Evolutionary conservation across 2,329 filamentous ascomycete genomes (phyloP).

Genomic region (Microdochium bolleyi): DNA sequence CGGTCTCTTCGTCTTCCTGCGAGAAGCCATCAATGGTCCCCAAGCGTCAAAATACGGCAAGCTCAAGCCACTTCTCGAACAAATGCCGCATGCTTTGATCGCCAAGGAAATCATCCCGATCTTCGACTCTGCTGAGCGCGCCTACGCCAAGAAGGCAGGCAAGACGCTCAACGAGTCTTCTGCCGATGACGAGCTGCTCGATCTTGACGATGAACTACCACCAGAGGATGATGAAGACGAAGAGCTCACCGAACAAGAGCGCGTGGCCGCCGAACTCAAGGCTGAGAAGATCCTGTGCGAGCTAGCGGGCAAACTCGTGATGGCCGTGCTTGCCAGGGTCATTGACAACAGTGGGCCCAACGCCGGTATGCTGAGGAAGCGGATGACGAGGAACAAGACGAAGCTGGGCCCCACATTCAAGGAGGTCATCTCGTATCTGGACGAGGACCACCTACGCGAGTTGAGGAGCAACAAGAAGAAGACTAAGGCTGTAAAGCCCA

Average conservation of each 20-base stretch:
- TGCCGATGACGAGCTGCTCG: slow-evolving; percentile 66
- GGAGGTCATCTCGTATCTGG: slow-evolving; percentile 74
- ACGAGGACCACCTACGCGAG: slow-evolving; percentile 54
- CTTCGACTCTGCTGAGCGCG: slow-evolving; percentile 68
- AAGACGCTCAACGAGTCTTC: slow-evolving; percentile 55
- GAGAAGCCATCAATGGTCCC: slow-evolving; percentile 39
- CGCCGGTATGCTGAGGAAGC: slow-evolving; percentile 57
- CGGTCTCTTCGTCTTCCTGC: slow-evolving; percentile 68
- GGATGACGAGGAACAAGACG: slow-evolving; percentile 71
- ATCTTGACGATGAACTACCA: slow-evolving; percentile 48
- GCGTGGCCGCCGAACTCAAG: slow-evolving; percentile 58
- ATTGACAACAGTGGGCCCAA: slow-evolving; percentile 57
- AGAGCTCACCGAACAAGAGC: slow-evolving; percentile 46
- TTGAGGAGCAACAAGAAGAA: slow-evolving; percentile 29
- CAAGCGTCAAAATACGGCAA: slow-evolving; percentile 41
- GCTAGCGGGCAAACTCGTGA: slow-evolving; percentile 74
- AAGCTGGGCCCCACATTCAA: slow-evolving; percentile 79
- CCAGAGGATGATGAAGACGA: slow-evolving; percentile 53
- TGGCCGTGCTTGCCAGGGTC: slow-evolving; percentile 68
- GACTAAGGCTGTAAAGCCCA: slow-evolving; percentile 34
- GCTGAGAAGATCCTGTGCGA: slow-evolving; percentile 83
- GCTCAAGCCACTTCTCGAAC: slow-evolving; percentile 56
- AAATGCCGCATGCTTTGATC: slow-evolving; percentile 55
- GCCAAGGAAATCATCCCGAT: slow-evolving; percentile 64
- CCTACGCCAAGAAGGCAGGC: slow-evolving; percentile 63